Conservation (phyloP, 192 early-diverging fungal genomes). For the Kappamyces sp. region DNA sequence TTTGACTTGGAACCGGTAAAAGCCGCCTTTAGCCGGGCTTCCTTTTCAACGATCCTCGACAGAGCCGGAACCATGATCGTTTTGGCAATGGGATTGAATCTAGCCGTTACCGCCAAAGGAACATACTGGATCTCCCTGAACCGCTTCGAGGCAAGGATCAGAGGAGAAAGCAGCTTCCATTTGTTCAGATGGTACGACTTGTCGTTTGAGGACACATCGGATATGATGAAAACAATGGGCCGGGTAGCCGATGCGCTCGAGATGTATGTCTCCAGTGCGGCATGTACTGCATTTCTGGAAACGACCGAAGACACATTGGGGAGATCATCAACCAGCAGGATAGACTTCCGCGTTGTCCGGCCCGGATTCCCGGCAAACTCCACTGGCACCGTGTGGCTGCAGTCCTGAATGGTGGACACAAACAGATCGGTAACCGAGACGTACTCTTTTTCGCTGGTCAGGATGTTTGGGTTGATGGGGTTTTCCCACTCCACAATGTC, state of each 20-base stretch:
- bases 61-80: conserved; percentile 6
- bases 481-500: conserved; percentile 11
- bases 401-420: too few species aligned
- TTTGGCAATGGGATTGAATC: conserved; percentile 14
- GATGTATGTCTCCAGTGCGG: not conserved
- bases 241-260: not conserved
- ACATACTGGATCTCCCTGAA: not conserved
- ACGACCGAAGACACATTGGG: not conserved
- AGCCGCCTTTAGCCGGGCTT: not conserved
- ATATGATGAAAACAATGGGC: conserved; percentile 8
- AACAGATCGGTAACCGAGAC: too few species aligned
- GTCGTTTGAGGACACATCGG: not conserved
- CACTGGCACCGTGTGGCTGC: too few species aligned
- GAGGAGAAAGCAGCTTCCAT: not conserved
- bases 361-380: too few species aligned
- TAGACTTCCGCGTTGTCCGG: too few species aligned
- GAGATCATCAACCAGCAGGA: conserved; percentile 4
- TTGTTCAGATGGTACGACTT: conserved; percentile 2
- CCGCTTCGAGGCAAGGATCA: too few species aligned
- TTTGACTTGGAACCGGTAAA: not conserved
- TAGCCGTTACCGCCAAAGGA: not conserved
- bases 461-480: not conserved
- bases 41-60: not conserved
- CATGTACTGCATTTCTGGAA: not conserved
- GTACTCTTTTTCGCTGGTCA: not conserved